Conservation (phyloP, 2,329 filamentous ascomycete genomes). For the Nothopassalora personata region DNA sequence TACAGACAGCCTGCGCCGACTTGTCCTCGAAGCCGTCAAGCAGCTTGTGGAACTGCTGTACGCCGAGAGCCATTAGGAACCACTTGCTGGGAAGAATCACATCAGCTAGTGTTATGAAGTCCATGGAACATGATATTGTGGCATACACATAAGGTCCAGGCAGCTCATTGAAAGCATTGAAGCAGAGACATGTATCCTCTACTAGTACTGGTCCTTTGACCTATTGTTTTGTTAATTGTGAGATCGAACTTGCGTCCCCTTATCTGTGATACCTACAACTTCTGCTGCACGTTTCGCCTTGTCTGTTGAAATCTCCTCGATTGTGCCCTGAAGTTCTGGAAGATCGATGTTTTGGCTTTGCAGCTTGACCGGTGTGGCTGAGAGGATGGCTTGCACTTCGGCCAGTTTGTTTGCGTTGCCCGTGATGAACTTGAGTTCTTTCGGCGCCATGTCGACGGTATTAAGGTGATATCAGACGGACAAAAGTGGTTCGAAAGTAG, state of each 20-base stretch:
- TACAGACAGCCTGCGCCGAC: slow-evolving; percentile 87
- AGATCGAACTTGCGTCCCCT: too few species aligned
- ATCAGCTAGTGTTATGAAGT: neutral
- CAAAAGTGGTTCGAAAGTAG: neutral
- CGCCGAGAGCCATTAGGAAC: slow-evolving; percentile 80
- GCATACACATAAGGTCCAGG: slow-evolving; percentile 92
- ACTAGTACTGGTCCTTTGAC: slow-evolving; percentile 83
- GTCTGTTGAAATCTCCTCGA: slow-evolving; percentile 84
- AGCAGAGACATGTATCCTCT: slow-evolving; percentile 93
- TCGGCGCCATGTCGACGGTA: slow-evolving; percentile 27
- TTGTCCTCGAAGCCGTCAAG: slow-evolving; percentile 86
- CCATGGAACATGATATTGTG: neutral
- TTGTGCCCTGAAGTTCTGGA: slow-evolving; percentile 82
- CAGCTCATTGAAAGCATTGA: slow-evolving; percentile 81
- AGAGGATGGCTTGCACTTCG: slow-evolving; percentile 84
- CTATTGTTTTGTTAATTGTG: slow-evolving; percentile 40
- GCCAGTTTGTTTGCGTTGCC: slow-evolving; percentile 90
- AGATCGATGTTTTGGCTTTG: slow-evolving; percentile 72
- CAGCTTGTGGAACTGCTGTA: slow-evolving; percentile 81
- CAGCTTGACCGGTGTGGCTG: slow-evolving; percentile 62
- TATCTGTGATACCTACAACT: slow-evolving; percentile 48
- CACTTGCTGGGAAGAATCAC: slow-evolving; percentile 64
- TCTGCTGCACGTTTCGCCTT: slow-evolving; percentile 82
- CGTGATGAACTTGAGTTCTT: slow-evolving; percentile 84
- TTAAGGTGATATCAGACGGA: neutral